Evolutionary conservation across 495 filamentous ascomycete species (phyloP), one percentile per base, ranked within the genome.

Genomic region (Penicilliopsis zonata): DNA sequence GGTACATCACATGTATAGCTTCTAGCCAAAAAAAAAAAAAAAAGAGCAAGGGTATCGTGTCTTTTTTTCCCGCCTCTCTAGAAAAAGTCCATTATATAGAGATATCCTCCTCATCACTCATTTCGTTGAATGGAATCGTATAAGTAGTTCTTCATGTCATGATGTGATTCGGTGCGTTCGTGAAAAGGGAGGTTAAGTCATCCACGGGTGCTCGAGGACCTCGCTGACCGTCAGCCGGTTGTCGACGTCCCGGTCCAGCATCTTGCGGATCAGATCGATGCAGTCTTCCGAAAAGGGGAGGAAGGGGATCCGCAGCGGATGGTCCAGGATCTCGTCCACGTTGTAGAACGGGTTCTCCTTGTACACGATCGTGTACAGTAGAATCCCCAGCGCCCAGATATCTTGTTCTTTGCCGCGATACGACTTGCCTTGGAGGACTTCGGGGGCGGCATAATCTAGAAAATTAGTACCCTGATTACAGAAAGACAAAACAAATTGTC

Each of bases 271-370:
- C 25, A 98, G 61, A 44, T 94, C 77, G 39, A 98, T 87, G 46
- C 84, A 90, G 28, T 80, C 76, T 40, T 93, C 86, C 50, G 85
- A 93, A 58, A 94, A 80, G 2, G 63, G 63, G 13, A 87, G 66
- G 53, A 86, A 94, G 1, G 90, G 90, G 4, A 98, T 80, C 13
- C 90, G 71, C 35, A 96, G 64, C 37, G 94, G 90, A 39, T 88
- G 88, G 54, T 98, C 90, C 69, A 95, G 86, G 44, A 98, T 98
- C 60, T 98, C 90, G 52, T 98, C 92, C 46, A 98, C 87, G 53
- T 82, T 93, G 69, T 98, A 98, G 61, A 98, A 98, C 3, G 90
- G 90, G 47, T 98, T 98, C 61, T 98, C 90, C 55, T 96, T 96
- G 67, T 96, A 98, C 41, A 94, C 80, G 42, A 98, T 94, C 12